Conservation (phyloP, 164 flowering plant genomes). For the Aristolochia californica region DNA sequence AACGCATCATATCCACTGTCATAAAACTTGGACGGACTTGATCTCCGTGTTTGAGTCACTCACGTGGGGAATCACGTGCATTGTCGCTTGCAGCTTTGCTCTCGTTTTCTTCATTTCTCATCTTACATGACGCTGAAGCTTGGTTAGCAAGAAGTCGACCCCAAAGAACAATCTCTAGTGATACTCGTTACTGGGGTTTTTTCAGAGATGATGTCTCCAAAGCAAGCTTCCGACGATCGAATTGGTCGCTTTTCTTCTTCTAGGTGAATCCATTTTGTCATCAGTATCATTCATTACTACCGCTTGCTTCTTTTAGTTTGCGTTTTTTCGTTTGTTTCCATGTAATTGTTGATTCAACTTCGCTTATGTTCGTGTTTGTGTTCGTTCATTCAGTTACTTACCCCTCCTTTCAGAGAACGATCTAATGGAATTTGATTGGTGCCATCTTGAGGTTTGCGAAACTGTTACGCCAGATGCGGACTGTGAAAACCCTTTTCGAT, state of each 20-base stretch:
- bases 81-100: background rate
- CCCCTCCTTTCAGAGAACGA: background rate
- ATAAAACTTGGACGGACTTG: no score
- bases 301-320: background rate
- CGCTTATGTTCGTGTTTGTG: background rate
- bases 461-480: no score
- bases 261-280: conserved; percentile 6
- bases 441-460: no score
- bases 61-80: conserved; percentile 1
- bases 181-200: background rate
- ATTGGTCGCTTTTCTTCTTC: conserved; percentile 5
- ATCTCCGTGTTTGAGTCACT: background rate
- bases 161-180: background rate
- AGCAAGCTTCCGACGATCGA: conserved; percentile 14
- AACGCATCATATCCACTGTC: no score
- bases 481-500: no score
- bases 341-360: background rate
- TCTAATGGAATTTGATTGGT: no score
- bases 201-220: conserved; percentile 21
- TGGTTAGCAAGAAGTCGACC: background rate
- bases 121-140: background rate
- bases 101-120: background rate
- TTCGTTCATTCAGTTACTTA: background rate
- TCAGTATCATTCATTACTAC: background rate
- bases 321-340: background rate